phyloP scores from a whole-genome alignment of 495 filamentous ascomycete genomes.

The Trichoderma gamsii region DNA sequence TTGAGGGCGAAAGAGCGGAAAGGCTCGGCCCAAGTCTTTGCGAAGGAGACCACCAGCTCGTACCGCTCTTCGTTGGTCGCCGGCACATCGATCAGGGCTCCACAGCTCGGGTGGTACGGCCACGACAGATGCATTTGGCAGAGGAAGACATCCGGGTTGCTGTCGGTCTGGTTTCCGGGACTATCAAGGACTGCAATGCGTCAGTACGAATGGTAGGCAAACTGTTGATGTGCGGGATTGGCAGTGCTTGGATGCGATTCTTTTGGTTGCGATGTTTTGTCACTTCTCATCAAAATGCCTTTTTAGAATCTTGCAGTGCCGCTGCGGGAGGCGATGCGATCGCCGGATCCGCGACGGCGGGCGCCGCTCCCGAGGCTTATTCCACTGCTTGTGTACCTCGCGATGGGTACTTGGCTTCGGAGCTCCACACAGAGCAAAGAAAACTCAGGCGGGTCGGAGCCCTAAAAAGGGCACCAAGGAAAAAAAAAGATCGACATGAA shows the following conservation, averaged over 20 bases:
- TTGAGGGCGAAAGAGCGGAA: slow-evolving; percentile 42
- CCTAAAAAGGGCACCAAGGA: neutral
- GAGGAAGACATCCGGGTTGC: slow-evolving; percentile 21
- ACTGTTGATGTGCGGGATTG: neutral
- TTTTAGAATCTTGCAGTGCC: neutral
- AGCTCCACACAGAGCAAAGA: neutral
- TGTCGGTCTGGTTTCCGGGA: slow-evolving; percentile 23
- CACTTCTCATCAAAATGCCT: neutral
- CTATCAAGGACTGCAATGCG: slow-evolving; percentile 28
- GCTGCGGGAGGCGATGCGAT: neutral
- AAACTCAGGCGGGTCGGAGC: neutral
- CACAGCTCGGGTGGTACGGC: slow-evolving; percentile 31
- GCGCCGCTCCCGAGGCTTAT: neutral
- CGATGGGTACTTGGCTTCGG: neutral
- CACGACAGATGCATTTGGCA: slow-evolving; percentile 51
- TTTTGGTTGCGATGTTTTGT: neutral
- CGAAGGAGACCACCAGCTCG: slow-evolving; percentile 46
- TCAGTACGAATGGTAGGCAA: neutral
- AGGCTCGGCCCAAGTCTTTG: slow-evolving; percentile 49
- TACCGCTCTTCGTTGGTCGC: slow-evolving; percentile 35
- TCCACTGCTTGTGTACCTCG: neutral
- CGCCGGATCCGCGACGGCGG: slow-evolving; percentile 12
- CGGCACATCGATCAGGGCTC: slow-evolving; percentile 33
- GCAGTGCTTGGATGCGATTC: neutral
- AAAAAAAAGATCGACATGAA: neutral